Conservation (phyloP, 2,329 filamentous ascomycete species). For the Fusarium sublunatum region DNA sequence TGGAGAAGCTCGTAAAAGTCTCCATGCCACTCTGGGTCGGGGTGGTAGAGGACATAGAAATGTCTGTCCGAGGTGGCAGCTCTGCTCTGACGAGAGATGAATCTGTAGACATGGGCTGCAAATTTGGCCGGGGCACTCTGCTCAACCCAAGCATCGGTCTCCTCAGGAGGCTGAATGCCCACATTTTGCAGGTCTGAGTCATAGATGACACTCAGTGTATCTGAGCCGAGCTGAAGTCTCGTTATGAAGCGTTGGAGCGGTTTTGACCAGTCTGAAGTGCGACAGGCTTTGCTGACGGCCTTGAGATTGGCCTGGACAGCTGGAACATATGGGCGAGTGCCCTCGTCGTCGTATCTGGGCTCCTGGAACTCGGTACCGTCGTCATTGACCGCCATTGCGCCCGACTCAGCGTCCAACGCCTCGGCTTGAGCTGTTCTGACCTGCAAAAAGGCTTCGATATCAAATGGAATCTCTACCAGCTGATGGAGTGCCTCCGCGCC, state of each 20-base stretch:
- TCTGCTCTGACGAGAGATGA: constrained; percentile 25
- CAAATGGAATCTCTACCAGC: constrained; percentile 29
- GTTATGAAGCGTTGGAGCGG: constrained; percentile 26
- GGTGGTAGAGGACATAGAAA: constrained; percentile 34
- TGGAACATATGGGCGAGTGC: constrained; percentile 9
- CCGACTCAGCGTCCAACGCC: constrained; percentile 11
- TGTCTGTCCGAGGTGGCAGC: constrained; percentile 26
- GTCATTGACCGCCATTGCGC: constrained; percentile 21
- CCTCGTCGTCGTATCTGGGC: constrained; percentile 2
- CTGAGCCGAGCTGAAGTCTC: constrained; percentile 25
- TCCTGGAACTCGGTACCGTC: constrained; percentile 3
- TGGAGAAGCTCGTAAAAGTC: constrained; percentile 30
- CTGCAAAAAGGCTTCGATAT: constrained; percentile 19
- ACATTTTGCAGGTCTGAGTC: constrained; percentile 27
- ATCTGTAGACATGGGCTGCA: constrained; percentile 26
- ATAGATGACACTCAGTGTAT: constrained; percentile 26
- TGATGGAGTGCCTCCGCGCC: constrained; percentile 13
- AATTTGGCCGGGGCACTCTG: constrained; percentile 27
- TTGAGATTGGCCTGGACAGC: constrained; percentile 27
- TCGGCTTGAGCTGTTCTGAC: constrained; percentile 26
- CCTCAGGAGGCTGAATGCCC: constrained; percentile 29
- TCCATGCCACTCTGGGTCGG: constrained; percentile 28
- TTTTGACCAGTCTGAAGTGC: constrained; percentile 32
- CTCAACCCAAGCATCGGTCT: constrained; percentile 22
- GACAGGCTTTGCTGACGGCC: constrained; percentile 26